Conservation (phyloP, 2,329 filamentous ascomycete genomes). For the Fusarium luffae region DNA sequence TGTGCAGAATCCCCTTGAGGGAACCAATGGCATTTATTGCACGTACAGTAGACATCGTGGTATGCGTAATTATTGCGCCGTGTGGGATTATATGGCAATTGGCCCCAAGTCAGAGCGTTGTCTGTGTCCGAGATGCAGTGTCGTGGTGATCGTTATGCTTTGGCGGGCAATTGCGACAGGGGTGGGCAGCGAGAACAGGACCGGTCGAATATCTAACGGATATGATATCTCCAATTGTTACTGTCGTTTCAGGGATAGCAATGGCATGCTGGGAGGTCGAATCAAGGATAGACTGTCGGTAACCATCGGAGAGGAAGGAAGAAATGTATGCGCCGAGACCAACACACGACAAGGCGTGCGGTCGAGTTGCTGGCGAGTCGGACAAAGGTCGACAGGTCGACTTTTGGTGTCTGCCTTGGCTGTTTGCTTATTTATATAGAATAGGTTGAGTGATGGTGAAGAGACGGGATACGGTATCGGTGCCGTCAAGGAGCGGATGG, state of each 20-base stretch:
- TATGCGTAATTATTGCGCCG: constrained; percentile 15
- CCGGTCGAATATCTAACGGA: constrained; percentile 1
- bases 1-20: background rate
- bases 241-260: constrained; percentile 25
- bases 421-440: background rate
- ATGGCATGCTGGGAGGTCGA: constrained; percentile 39
- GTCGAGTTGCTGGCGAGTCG: constrained; percentile 22
- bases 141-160: constrained; percentile 24
- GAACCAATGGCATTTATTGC: background rate
- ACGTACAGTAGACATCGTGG: constrained; percentile 50
- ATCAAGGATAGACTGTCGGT: constrained; percentile 30
- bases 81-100: constrained; percentile 40
- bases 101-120: constrained; percentile 25
- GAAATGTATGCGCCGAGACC: constrained; percentile 37
- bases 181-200: background rate
- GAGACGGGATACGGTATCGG: constrained; percentile 22
- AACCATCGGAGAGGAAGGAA: constrained; percentile 43
- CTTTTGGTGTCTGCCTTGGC: constrained; percentile 9
- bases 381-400: constrained; percentile 18
- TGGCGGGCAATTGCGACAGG: constrained; percentile 35
- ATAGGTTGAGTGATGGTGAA: background rate
- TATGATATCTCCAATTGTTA: constrained; percentile 26
- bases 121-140: constrained; percentile 31
- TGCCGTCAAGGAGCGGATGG: constrained; percentile 36
- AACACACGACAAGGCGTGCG: constrained; percentile 36